Percentiles rank a stretch among this genome's conserved stretches.
Evolutionary conservation across 2,329 filamentous ascomycete genomes (phyloP).

Genomic region (Endothia cerciana): DNA sequence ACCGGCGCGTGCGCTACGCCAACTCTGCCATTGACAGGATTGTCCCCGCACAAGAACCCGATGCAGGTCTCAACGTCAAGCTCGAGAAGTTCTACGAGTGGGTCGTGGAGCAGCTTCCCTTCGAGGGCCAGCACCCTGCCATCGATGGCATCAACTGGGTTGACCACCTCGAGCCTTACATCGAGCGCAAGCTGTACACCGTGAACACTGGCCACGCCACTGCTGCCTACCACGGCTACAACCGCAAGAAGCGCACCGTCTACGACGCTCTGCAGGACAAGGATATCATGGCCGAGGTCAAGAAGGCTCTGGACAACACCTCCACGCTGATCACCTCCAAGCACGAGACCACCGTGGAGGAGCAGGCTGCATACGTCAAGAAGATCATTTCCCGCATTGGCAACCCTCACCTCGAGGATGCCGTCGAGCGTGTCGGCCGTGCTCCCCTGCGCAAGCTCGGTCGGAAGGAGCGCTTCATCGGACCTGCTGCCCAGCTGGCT

Average conservation of each 20-base stretch:
- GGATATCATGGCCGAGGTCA: slow-evolving; percentile 79
- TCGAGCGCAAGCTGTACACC: slow-evolving; percentile 98
- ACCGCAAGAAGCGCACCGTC: slow-evolving; percentile 83
- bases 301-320: slow-evolving; percentile 81
- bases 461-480: slow-evolving; percentile 94
- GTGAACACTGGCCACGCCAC: slow-evolving; percentile 98
- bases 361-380: slow-evolving; percentile 85
- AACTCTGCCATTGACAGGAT: slow-evolving; percentile 99
- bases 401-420: slow-evolving; percentile 91
- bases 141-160: slow-evolving; percentile 95
- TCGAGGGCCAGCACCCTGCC: slow-evolving; percentile 71
- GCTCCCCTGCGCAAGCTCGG: slow-evolving; percentile 92
- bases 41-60: slow-evolving; percentile 83
- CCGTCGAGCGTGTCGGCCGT: slow-evolving; percentile 92
- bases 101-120: slow-evolving; percentile 90
- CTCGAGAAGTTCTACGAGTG: slow-evolving; percentile 99
- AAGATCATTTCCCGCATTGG: slow-evolving; percentile 92
- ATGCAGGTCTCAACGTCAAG: slow-evolving; percentile 84
- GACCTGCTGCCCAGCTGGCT: slow-evolving; percentile 85
- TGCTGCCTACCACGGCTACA: slow-evolving; percentile 92
- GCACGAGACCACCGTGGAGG: slow-evolving; percentile 74
- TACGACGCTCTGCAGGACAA: slow-evolving; percentile 85
- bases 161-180: slow-evolving; percentile 87
- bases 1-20: slow-evolving; percentile 82
- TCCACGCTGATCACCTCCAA: slow-evolving; percentile 84